These are phyloP conservation scores for Arabidopsis lyrata DNA, from an alignment of 441 rosid species.

Conservation along the genomic window DNA sequence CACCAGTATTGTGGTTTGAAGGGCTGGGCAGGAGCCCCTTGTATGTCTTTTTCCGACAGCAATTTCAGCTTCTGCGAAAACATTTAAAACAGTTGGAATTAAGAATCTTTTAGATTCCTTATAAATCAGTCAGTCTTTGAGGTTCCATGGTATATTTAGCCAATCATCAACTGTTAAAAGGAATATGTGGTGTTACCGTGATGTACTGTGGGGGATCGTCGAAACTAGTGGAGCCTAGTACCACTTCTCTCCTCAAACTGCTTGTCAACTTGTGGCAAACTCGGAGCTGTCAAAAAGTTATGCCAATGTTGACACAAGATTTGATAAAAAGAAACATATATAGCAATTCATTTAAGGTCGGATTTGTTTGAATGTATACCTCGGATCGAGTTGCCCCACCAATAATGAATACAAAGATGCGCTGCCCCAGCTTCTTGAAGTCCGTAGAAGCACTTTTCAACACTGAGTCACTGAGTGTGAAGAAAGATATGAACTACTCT, in stretches of 20 bases:
- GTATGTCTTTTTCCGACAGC: slow-evolving; percentile 48
- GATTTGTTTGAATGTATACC: slow-evolving; percentile 49
- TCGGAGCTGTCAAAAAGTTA: slow-evolving; percentile 54
- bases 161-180: background rate
- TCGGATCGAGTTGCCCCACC: slow-evolving; percentile 85
- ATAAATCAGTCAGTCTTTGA: background rate
- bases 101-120: slow-evolving; percentile 7
- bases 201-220: slow-evolving; percentile 69
- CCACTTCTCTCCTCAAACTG: slow-evolving; percentile 69
- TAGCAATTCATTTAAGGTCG: slow-evolving; percentile 19
- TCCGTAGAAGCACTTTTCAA: slow-evolving; percentile 54
- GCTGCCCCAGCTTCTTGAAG: slow-evolving; percentile 68
- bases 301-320: slow-evolving; percentile 9
- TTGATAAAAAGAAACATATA: slow-evolving; percentile 1
- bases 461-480: slow-evolving; percentile 60
- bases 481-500: slow-evolving; percentile 24
- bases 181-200: slow-evolving; percentile 48
- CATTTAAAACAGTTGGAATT: slow-evolving; percentile 21
- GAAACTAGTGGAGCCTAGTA: slow-evolving; percentile 66
- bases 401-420: slow-evolving; percentile 70
- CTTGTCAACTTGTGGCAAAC: slow-evolving; percentile 74
- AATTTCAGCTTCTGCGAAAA: slow-evolving; percentile 60
- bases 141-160: background rate
- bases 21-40: slow-evolving; percentile 43
- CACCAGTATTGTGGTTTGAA: slow-evolving; percentile 47